A percentile compares a stretch with the other conserved stretches of the same genome.
These are phyloP conservation scores for Epichloe coenophiala DNA, from an alignment of 2,329 filamentous ascomycete genomes.

Conservation along the genomic window DNA sequence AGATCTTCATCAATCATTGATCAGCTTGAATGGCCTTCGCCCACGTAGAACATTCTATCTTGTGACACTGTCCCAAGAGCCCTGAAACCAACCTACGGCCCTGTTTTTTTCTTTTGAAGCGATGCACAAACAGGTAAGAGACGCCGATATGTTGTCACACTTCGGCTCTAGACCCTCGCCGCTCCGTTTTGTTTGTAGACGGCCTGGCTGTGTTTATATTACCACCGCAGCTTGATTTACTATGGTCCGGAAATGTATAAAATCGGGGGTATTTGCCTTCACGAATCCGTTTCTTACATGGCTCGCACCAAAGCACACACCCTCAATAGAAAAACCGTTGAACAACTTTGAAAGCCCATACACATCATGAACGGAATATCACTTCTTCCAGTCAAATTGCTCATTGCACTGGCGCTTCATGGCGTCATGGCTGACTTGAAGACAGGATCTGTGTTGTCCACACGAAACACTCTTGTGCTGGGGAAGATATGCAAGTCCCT, in stretches of 20 bases:
- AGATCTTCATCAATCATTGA: constrained; percentile 1
- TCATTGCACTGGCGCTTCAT: neutral
- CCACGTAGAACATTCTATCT: neutral
- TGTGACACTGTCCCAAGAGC: neutral
- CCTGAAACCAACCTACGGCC: neutral
- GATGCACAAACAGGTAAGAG: neutral
- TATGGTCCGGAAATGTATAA: neutral
- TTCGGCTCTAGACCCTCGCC: neutral
- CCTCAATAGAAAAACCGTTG: neutral
- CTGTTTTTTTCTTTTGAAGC: neutral
- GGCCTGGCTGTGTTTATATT: neutral
- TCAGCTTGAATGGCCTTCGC: neutral
- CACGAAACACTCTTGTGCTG: constrained; percentile 1
- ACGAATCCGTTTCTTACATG: neutral
- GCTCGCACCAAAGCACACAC: neutral
- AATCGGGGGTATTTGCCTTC: neutral
- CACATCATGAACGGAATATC: neutral
- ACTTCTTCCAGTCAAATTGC: neutral
- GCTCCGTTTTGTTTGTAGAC: neutral
- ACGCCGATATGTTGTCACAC: neutral
- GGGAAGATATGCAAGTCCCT: constrained; percentile 5
- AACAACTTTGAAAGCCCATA: neutral
- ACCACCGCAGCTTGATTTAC: neutral
- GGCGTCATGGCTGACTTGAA: neutral
- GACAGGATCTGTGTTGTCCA: neutral